Conservation (phyloP, 140 eudicot genomes). For the Flaveria floridana region DNA sequence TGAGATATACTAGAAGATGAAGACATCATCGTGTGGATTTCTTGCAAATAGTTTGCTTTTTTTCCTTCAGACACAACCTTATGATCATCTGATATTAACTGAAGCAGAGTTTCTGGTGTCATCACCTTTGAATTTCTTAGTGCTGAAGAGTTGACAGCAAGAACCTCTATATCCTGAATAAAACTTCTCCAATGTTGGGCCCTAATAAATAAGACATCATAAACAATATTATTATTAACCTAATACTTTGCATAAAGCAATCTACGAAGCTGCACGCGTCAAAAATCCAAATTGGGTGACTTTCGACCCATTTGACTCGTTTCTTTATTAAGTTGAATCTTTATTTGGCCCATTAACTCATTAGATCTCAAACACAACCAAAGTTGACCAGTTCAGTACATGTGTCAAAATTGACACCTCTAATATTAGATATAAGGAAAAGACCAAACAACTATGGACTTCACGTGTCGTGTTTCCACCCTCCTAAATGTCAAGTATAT, state of each 20-base stretch:
- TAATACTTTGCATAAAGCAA: background rate
- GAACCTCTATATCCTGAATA: slow-evolving; percentile 62
- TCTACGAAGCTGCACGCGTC: background rate
- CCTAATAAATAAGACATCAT: slow-evolving; percentile 38
- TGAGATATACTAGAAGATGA: slow-evolving; percentile 58
- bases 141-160: slow-evolving; percentile 59
- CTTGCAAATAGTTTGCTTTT: slow-evolving; percentile 47
- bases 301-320: slow-evolving; percentile 2
- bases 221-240: background rate
- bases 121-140: slow-evolving; percentile 58
- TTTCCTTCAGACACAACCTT: slow-evolving; percentile 37
- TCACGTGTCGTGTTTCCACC: background rate
- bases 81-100: slow-evolving; percentile 48
- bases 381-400: no score
- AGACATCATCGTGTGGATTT: slow-evolving; percentile 43
- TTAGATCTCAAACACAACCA: no score
- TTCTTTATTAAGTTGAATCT: background rate
- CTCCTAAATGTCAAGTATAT: background rate
- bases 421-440: background rate
- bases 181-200: slow-evolving; percentile 71
- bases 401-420: background rate
- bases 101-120: slow-evolving; percentile 53
- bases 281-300: background rate
- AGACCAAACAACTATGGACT: background rate
- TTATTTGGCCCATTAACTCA: no score